Percentiles rank a stretch among this genome's conserved stretches.
Conservation (phyloP, 2,329 filamentous ascomycete species). For the Cadophora luteo-olivacea region DNA sequence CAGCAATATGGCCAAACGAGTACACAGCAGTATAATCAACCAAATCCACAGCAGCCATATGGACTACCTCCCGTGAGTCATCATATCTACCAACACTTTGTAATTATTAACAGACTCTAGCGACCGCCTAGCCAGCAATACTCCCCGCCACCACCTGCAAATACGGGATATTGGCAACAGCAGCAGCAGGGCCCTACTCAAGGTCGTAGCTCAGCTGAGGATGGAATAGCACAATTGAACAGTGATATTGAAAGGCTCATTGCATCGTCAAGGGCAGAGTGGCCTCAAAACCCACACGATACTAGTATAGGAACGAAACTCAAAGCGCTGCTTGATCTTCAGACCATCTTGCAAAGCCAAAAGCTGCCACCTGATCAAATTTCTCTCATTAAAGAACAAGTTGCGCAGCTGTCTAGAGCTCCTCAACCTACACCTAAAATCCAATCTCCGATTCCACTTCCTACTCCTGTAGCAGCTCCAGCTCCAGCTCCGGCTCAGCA, state of each 20-base stretch:
- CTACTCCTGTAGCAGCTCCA: constrained; percentile 38
- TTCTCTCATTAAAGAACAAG: constrained; percentile 83
- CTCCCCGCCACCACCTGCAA: constrained; percentile 46
- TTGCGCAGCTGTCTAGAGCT: constrained; percentile 68
- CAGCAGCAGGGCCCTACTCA: constrained; percentile 40
- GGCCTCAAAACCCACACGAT: constrained; percentile 79
- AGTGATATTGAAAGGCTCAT: constrained; percentile 84
- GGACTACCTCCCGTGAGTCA: constrained; percentile 40
- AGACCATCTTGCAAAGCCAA: constrained; percentile 78
- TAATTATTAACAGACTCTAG: constrained; percentile 18
- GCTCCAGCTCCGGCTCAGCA: constrained; percentile 35
- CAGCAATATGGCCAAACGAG: constrained; percentile 24
- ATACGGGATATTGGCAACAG: constrained; percentile 44
- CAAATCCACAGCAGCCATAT: constrained; percentile 37
- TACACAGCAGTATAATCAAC: constrained; percentile 21
- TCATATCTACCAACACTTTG: neutral
- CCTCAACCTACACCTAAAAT: constrained; percentile 44
- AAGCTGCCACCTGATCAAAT: constrained; percentile 82
- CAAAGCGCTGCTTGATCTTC: constrained; percentile 84
- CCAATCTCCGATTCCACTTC: constrained; percentile 44
- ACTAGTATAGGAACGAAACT: constrained; percentile 77
- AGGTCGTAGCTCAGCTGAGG: constrained; percentile 48
- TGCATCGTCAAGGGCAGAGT: constrained; percentile 72
- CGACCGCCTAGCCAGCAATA: constrained; percentile 42
- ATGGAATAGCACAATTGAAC: constrained; percentile 77